Evolutionary conservation across 345 rosid species (phyloP), one percentile per base, ranked within the genome.

Genomic region (Durio zibethinus): DNA sequence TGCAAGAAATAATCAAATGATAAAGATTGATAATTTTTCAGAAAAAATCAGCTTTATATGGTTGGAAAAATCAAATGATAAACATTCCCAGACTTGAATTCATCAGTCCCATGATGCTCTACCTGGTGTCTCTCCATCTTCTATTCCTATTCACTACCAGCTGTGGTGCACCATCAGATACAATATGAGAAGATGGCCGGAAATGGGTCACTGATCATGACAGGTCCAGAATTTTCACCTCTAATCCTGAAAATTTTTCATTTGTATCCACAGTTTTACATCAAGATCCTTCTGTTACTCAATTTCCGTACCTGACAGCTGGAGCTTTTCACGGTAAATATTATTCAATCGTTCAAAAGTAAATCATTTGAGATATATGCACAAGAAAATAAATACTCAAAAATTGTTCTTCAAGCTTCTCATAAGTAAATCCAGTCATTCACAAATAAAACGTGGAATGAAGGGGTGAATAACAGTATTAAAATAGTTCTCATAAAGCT

Each of bases 271-370:
- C 12, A 2, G 56, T 59, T 6, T 16, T 20, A 12, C 9, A 0
- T 25, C 36, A 20, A 42, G 10, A 65, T 12, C 33, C 12, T 15
- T 14, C 56, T 16, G 45, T 67, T 5, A 47, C 50, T 15, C n/a
- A 47, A 7, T 57, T 59, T 4, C 83, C 80, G 7, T 83, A 76
- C 47, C 2, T 20, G 5, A 72, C 76, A 5, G 80, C 80, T 7
- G 43, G 82, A 8, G 8, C 54, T 38, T 79, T 65, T 36, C 59
- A 2, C 29, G 66, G n/a, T n/a, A n/a, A n/a, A n/a, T n/a, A n/a
- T n/a, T n/a, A n/a, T n/a, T n/a, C n/a, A n/a, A n/a, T n/a, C n/a
- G n/a, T n/a, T n/a, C n/a, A n/a, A n/a, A n/a, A n/a, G n/a, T n/a
- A n/a, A n/a, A n/a, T n/a, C n/a, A n/a, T n/a, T n/a, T n/a, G n/a